A percentile compares a stretch with the other conserved stretches of the same genome.
phyloP scores from a whole-genome alignment of 2,329 filamentous ascomycete species.

The Pseudogymnoascus sp. region DNA sequence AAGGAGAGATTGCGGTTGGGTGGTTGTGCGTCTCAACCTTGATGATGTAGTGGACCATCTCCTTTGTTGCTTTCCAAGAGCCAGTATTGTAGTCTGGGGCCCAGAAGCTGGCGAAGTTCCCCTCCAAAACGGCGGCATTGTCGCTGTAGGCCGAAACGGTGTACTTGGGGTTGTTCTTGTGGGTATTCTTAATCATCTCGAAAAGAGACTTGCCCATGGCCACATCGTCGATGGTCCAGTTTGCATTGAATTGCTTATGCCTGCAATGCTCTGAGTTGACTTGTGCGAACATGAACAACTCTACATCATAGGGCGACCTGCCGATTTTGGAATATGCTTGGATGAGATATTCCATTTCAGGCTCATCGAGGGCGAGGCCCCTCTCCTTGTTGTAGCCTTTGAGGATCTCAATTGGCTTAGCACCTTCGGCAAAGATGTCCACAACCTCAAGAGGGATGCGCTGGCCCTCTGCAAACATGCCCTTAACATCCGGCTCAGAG shows the following conservation, averaged over 20 bases:
- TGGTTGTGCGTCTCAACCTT: constrained; percentile 99
- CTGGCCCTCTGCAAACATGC: constrained; percentile 69
- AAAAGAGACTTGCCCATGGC: constrained; percentile 77
- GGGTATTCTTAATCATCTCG: constrained; percentile 93
- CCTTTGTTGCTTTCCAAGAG: constrained; percentile 80
- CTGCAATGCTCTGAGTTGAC: constrained; percentile 91
- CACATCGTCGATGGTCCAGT: constrained; percentile 88
- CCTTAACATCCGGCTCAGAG: constrained; percentile 58
- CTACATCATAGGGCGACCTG: constrained; percentile 73
- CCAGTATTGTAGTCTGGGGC: constrained; percentile 80
- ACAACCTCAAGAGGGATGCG: constrained; percentile 64
- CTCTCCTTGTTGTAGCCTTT: constrained; percentile 76
- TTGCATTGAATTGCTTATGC: constrained; percentile 89
- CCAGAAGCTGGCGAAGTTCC: constrained; percentile 70
- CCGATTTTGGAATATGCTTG: constrained; percentile 63
- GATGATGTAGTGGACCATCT: constrained; percentile 77
- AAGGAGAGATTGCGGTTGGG: constrained; percentile 90
- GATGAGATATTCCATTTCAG: constrained; percentile 92
- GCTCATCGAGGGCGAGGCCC: constrained; percentile 78
- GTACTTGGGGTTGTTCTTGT: constrained; percentile 68
- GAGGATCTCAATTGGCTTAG: constrained; percentile 62
- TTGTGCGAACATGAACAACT: constrained; percentile 99
- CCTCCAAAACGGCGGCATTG: constrained; percentile 87
- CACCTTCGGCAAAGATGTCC: constrained; percentile 60
- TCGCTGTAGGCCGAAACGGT: constrained; percentile 97